Evolutionary conservation across 2,329 filamentous ascomycete genomes (phyloP).

Genomic region (Diaporthe australafricana): DNA sequence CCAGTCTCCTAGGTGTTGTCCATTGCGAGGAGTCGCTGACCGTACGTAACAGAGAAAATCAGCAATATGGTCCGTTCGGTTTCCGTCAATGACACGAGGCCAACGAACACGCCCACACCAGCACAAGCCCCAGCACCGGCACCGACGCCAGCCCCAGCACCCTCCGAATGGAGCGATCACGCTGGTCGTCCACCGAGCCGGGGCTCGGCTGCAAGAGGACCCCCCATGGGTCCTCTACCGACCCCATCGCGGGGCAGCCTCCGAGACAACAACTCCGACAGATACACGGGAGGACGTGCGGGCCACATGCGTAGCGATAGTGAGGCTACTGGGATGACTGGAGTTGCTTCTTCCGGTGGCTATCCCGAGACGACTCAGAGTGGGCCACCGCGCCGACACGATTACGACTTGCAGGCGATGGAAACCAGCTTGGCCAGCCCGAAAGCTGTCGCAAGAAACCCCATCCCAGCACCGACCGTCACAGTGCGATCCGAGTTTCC

Average conservation of each 20-base stretch:
- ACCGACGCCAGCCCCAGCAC: constrained; percentile 70
- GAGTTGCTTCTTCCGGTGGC: constrained; percentile 79
- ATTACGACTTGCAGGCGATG: constrained; percentile 97
- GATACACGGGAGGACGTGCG: constrained; percentile 53
- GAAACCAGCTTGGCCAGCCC: constrained; percentile 85
- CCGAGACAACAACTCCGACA: constrained; percentile 59
- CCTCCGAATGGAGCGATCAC: constrained; percentile 71
- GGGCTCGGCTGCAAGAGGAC: constrained; percentile 54
- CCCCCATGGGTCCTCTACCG: constrained; percentile 29
- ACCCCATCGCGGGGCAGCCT: constrained; percentile 52
- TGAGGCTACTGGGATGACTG: constrained; percentile 77
- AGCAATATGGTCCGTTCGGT: constrained; percentile 91
- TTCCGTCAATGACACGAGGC: constrained; percentile 73
- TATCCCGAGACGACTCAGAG: constrained; percentile 82
- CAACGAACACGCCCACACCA: constrained; percentile 63
- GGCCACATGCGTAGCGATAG: constrained; percentile 83
- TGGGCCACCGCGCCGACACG: constrained; percentile 77
- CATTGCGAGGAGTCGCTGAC: constrained; percentile 40
- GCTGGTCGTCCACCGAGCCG: constrained; percentile 65
- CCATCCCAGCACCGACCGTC: constrained; percentile 91
- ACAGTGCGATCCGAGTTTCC: constrained; percentile 97
- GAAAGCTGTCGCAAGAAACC: constrained; percentile 79
- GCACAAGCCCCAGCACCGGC: constrained; percentile 72
- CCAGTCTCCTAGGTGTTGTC: background rate
- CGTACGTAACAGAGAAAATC: constrained; percentile 80